A percentile compares a stretch with the other conserved stretches of the same genome.
Evolutionary conservation across 1,139 yeast genomes (phyloP).

Genomic region (Geotrichum candidum): DNA sequence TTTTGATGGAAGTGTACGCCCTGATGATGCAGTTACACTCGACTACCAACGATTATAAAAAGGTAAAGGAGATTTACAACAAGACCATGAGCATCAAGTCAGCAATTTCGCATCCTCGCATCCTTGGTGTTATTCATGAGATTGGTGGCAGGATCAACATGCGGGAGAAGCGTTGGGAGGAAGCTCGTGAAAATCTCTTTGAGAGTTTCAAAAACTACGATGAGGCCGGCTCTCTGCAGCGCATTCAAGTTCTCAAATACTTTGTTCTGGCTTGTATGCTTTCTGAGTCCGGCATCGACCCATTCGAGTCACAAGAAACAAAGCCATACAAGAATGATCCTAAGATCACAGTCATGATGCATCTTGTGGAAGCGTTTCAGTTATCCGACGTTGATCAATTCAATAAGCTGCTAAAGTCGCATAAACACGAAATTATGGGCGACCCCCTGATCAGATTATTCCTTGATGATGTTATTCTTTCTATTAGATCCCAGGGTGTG

Average conservation of each 20-base stretch:
- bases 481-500: constrained; percentile 35
- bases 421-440: constrained; percentile 27
- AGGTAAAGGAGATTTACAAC: constrained; percentile 45
- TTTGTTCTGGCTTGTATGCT: constrained; percentile 59
- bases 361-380: constrained; percentile 37
- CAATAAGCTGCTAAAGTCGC: constrained; percentile 28
- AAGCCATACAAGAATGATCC: constrained; percentile 41
- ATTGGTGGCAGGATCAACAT: constrained; percentile 70
- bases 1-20: constrained; percentile 57
- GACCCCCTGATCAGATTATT: constrained; percentile 30
- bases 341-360: constrained; percentile 35
- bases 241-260: constrained; percentile 53
- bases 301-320: constrained; percentile 51
- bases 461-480: constrained; percentile 32
- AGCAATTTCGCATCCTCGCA: constrained; percentile 70
- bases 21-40: constrained; percentile 54
- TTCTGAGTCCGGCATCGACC: constrained; percentile 58
- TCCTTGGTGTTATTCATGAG: constrained; percentile 65
- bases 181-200: constrained; percentile 60
- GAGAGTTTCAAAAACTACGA: constrained; percentile 72
- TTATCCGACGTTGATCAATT: constrained; percentile 37
- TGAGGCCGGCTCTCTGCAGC: constrained; percentile 62
- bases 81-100: constrained; percentile 47
- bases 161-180: constrained; percentile 53
- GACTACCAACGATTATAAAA: constrained; percentile 36